Base-by-base conservation (phyloP, 768 basidiomycete genomes). In the Tricholoma sp. region DNA sequence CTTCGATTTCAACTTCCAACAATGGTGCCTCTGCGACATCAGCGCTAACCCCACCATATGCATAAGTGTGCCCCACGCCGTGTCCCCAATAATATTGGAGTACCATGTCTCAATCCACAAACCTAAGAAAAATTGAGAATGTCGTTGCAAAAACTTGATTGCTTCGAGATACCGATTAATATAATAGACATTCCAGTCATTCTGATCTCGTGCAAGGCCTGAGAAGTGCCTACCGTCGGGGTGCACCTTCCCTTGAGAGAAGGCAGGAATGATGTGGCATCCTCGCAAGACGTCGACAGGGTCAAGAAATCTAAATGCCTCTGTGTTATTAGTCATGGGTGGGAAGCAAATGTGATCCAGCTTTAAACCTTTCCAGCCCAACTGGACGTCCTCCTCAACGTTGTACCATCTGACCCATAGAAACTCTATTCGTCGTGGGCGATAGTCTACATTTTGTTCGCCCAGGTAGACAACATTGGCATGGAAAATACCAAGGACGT, bases 241-340 rank as follows among this genome's bases (percentile, higher is more conserved):
- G 20, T 50, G 49, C 31, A 13, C 28, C 18, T 5, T 6, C 18
- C 31, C 49, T 18, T 10, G 4, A 2, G 24, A 18, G 10, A 32
- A 29, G 15, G n/a, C 34, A 50, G 61, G 63, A 17, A 65, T 59
- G 1, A 61, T 42, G 37, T 65, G 63, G n/a, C 53, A 39, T 4
- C 44, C 61, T 10, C 58, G 24, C 13, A 64, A 51, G n/a, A 62
- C 55, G 28, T 60, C 48, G 9, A 44, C 45, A 0, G 63, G 63
- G 52, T 65, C 56, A 1, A 65, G n/a, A 37, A 65, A 65, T 15
- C 58, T 58, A 53, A 65, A 65, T 2, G 58, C 58, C 31, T 18
- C 49, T n/a, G 10, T 4, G n/a, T 11, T 10, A 5, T 9, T n/a
- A 18, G n/a, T 9, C 39, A 41, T 41, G 15, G 31, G 31, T 32